phyloP scores from a whole-genome alignment of 2,329 filamentous ascomycete species.

The Colletotrichum sansevieriae region DNA sequence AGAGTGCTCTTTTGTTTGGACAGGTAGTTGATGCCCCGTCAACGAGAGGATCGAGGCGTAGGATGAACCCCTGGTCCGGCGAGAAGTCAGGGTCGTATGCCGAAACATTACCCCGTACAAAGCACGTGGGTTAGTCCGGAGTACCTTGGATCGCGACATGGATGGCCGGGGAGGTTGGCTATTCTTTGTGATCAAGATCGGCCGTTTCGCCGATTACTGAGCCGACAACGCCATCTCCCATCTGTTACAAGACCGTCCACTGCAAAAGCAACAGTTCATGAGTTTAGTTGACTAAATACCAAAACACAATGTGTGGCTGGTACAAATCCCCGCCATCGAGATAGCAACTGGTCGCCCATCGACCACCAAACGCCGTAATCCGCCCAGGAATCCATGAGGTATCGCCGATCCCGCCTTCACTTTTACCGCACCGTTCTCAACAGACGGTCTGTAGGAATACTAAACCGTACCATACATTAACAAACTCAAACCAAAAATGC shows the following conservation, averaged over 20 bases:
- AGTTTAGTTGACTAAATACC: background rate
- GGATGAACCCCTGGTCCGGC: background rate
- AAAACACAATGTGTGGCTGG: background rate
- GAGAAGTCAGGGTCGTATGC: background rate
- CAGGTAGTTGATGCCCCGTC: slow-evolving; percentile 11
- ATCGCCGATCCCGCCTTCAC: slow-evolving; percentile 10
- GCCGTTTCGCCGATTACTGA: background rate
- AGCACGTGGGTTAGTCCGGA: slow-evolving; percentile 18
- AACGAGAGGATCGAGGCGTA: background rate
- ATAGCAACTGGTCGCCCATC: background rate
- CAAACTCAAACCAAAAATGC: too few species aligned
- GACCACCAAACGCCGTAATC: slow-evolving; percentile 7
- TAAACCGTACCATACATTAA: background rate
- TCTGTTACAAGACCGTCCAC: background rate
- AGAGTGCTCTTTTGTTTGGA: background rate
- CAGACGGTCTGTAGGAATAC: background rate
- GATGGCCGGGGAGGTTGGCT: background rate
- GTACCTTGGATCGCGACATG: background rate
- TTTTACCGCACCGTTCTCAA: background rate
- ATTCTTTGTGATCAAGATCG: too few species aligned
- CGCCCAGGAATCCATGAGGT: slow-evolving; percentile 5
- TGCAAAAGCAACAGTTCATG: background rate
- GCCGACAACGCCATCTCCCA: background rate
- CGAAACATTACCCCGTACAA: slow-evolving; percentile 1
- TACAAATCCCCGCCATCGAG: background rate